Base-by-base conservation (phyloP, 768 basidiomycete species). In the Zangia roseola region DNA sequence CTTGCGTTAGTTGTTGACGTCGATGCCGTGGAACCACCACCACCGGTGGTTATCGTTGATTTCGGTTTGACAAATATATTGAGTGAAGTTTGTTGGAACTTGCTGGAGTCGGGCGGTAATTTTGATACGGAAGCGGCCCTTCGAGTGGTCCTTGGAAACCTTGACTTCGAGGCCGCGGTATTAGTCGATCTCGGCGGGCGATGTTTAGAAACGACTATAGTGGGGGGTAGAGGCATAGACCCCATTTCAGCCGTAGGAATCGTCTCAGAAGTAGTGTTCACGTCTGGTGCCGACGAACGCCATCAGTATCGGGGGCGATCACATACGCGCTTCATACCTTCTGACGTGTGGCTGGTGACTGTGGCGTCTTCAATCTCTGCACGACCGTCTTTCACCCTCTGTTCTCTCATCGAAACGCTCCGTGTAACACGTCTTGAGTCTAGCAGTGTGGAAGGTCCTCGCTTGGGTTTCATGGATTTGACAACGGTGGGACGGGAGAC, bases 361-460 rank as follows among this genome's bases (percentile, higher is more conserved):
- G 20, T 26, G 10, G 17, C 16, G 39, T 41, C 43, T 19, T 54
- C 43, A 12, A 17, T 20, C 28, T 49, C 43, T 34, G 41, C 8
- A 23, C 16, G 36, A 3, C 37, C 47, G 12, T 39, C 19, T 34
- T 49, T 54, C 21, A 47, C 38, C 8, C 43, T 47, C 40, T 55
- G 47, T 25, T 58, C 54, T 41, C 54, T 69, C 55, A 69, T 39
- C 14, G 65, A 69, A 9, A 57, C 47, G 26, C 66, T 67, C 24
- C 66, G 53, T 12, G 66, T 67, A 12, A 68, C 25, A 6, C 63
- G 67, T 33, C 48, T 59, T 20, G 51, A n/a, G 14, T 45, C 52
- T 10, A 41, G 45, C 12, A 44, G 49, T 19, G 16, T n/a, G 1
- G 51, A 55, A 26, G 56, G 50, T 25, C 47, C 55, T 47, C 42